Conservation (phyloP, 1,284 basidiomycete genomes). For the Apiotrichum siamense region DNA sequence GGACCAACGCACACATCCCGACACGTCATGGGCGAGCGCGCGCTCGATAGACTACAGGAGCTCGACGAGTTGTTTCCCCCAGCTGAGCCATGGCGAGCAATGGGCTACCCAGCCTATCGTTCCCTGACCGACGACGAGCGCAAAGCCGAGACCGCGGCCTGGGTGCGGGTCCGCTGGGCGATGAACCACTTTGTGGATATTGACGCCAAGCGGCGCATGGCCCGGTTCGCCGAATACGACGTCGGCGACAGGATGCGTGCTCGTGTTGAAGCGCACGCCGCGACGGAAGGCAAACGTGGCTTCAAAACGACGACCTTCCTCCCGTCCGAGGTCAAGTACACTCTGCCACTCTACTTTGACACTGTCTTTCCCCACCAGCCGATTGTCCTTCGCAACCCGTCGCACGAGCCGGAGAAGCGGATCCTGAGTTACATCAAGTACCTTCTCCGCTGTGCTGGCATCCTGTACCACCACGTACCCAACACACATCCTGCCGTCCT, state of each 20-base stretch:
- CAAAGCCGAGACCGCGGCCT: slow-evolving; percentile 27
- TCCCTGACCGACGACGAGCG: slow-evolving; percentile 17
- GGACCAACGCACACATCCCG: slow-evolving; percentile 51
- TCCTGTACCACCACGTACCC: slow-evolving; percentile 50
- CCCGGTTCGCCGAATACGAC: slow-evolving; percentile 46
- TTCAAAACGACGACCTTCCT: slow-evolving; percentile 53
- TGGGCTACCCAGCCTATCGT: neutral
- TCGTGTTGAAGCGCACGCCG: slow-evolving; percentile 23
- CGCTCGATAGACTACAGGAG: slow-evolving; percentile 48
- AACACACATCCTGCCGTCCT: slow-evolving; percentile 17
- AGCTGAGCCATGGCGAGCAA: slow-evolving; percentile 26
- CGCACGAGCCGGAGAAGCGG: slow-evolving; percentile 37
- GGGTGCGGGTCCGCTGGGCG: slow-evolving; percentile 44
- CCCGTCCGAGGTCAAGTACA: slow-evolving; percentile 50
- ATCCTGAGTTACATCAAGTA: slow-evolving; percentile 50
- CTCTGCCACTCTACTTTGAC: slow-evolving; percentile 44
- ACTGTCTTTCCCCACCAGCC: slow-evolving; percentile 6
- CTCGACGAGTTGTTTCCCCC: slow-evolving; percentile 44
- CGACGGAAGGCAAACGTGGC: slow-evolving; percentile 11
- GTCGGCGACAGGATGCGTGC: slow-evolving; percentile 25
- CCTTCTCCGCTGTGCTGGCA: slow-evolving; percentile 52
- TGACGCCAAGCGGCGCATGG: slow-evolving; percentile 49
- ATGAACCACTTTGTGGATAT: slow-evolving; percentile 50
- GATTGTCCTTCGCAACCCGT: slow-evolving; percentile 42
- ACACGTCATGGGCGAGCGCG: slow-evolving; percentile 49